phyloP scores from a whole-genome alignment of 345 rosid genomes.

The Dovyalis caffra region DNA sequence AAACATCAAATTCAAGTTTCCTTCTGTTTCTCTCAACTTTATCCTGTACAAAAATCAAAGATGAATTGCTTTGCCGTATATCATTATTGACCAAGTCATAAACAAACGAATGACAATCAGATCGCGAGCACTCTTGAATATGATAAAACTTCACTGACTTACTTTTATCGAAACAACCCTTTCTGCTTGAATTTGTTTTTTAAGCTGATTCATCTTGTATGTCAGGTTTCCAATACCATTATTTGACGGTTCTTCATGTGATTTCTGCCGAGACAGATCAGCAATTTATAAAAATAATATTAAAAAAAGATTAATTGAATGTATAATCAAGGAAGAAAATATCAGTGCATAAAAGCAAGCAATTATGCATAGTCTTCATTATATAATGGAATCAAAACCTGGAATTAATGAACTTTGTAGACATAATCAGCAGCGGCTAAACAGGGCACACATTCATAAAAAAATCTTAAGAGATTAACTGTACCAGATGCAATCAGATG shows the following conservation, averaged over 20 bases:
- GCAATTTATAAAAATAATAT: background rate
- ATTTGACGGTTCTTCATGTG: conserved; percentile 46
- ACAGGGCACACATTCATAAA: conserved; percentile 6
- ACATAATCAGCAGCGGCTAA: background rate
- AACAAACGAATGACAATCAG: background rate
- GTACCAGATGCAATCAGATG: background rate
- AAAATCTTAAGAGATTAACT: background rate
- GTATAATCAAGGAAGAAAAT: background rate
- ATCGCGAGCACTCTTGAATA: background rate
- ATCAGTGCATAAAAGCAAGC: background rate
- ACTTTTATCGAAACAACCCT: conserved; percentile 61
- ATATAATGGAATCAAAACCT: background rate
- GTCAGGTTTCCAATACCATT: conserved; percentile 53
- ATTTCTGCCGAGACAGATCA: conserved; percentile 37
- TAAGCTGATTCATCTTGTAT: conserved; percentile 65
- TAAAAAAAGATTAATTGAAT: background rate
- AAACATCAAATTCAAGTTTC: conserved; percentile 50
- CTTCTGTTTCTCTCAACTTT: conserved; percentile 61
- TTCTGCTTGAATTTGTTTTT: conserved; percentile 72
- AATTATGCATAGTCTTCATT: background rate
- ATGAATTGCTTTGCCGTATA: background rate
- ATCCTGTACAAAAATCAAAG: conserved; percentile 43
- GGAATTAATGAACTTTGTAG: background rate
- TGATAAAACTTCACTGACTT: conserved; percentile 18
- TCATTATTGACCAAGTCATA: background rate